A percentile compares a stretch with the other conserved stretches of the same genome.
Conservation (phyloP, 2,329 filamentous ascomycete species). For the Colletotrichum graminicola region DNA sequence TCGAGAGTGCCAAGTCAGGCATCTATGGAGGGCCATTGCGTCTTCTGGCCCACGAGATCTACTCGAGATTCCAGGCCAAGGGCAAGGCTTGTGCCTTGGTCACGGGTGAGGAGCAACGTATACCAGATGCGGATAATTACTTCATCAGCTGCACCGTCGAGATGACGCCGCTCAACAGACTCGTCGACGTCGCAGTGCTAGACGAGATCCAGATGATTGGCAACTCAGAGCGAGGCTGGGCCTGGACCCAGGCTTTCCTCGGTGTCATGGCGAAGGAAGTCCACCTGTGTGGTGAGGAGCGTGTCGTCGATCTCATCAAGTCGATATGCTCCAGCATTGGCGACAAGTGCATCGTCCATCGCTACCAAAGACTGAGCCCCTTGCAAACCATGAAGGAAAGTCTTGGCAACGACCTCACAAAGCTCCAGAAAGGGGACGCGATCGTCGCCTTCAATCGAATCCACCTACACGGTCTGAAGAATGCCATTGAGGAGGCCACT, state of each 20-base stretch:
- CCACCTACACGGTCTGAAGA: slow-evolving; percentile 83
- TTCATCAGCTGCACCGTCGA: slow-evolving; percentile 94
- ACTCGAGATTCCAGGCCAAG: slow-evolving; percentile 83
- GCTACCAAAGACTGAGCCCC: slow-evolving; percentile 86
- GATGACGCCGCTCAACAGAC: slow-evolving; percentile 73
- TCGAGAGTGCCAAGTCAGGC: slow-evolving; percentile 81
- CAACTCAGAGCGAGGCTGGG: slow-evolving; percentile 84
- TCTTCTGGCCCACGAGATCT: slow-evolving; percentile 94
- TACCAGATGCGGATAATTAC: slow-evolving; percentile 68
- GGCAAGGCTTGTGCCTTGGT: slow-evolving; percentile 83
- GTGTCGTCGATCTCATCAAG: slow-evolving; percentile 82
- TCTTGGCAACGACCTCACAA: slow-evolving; percentile 72
- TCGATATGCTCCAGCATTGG: slow-evolving; percentile 83
- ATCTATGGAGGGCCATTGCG: slow-evolving; percentile 93
- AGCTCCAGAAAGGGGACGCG: slow-evolving; percentile 89
- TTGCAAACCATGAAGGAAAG: slow-evolving; percentile 75
- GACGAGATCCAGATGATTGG: slow-evolving; percentile 99
- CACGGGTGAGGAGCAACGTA: slow-evolving; percentile 89
- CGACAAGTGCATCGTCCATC: slow-evolving; percentile 84
- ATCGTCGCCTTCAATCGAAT: slow-evolving; percentile 88
- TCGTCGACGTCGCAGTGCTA: slow-evolving; percentile 90
- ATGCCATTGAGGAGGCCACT: slow-evolving; percentile 79
- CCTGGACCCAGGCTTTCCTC: slow-evolving; percentile 92
- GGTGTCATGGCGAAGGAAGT: slow-evolving; percentile 90
- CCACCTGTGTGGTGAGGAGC: slow-evolving; percentile 91